Percentiles rank a stretch among this genome's conserved stretches.
These are phyloP conservation scores for Cutaneotrichosporon cavernicola DNA, from an alignment of 1,284 basidiomycete genomes.

Conservation along the genomic window DNA sequence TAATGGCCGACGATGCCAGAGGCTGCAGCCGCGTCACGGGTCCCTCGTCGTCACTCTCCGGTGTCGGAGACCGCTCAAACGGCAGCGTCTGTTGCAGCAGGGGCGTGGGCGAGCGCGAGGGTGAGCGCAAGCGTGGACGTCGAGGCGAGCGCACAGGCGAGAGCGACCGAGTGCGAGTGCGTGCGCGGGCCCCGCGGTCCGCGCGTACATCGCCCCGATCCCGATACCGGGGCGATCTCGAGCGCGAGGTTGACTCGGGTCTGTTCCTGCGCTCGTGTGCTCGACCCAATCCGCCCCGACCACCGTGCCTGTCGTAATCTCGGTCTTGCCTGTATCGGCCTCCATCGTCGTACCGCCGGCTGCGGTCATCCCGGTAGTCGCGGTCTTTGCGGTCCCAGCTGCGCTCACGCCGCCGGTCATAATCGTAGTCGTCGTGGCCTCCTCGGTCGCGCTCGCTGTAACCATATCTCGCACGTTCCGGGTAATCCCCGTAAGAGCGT, in stretches of 20 bases:
- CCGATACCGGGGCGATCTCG: slow-evolving; percentile 9
- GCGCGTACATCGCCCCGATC: not conserved
- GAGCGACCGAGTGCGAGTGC: slow-evolving; percentile 13
- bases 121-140: slow-evolving; percentile 8
- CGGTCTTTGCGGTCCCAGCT: slow-evolving; percentile 5
- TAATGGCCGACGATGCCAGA: slow-evolving; percentile 69
- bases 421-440: slow-evolving; percentile 7
- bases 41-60: slow-evolving; percentile 44
- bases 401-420: not conserved
- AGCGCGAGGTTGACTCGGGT: slow-evolving; percentile 6
- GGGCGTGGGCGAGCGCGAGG: slow-evolving; percentile 14
- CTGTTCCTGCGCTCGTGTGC: not conserved
- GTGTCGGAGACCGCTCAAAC: slow-evolving; percentile 33
- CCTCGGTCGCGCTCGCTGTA: not conserved
- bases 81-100: slow-evolving; percentile 18
- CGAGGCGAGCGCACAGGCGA: slow-evolving; percentile 13
- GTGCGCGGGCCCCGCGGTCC: slow-evolving; percentile 11
- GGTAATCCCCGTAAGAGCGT: slow-evolving; percentile 1
- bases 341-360: slow-evolving; percentile 5
- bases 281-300: slow-evolving; percentile 11
- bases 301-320: slow-evolving; percentile 6
- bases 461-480: not conserved
- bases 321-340: slow-evolving; percentile 8
- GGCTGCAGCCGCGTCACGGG: slow-evolving; percentile 51
- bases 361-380: not conserved